A percentile compares a stretch with the other conserved stretches of the same genome.
phyloP scores from a whole-genome alignment of 495 filamentous ascomycete genomes.

The Hyaloscypha hepaticicola region DNA sequence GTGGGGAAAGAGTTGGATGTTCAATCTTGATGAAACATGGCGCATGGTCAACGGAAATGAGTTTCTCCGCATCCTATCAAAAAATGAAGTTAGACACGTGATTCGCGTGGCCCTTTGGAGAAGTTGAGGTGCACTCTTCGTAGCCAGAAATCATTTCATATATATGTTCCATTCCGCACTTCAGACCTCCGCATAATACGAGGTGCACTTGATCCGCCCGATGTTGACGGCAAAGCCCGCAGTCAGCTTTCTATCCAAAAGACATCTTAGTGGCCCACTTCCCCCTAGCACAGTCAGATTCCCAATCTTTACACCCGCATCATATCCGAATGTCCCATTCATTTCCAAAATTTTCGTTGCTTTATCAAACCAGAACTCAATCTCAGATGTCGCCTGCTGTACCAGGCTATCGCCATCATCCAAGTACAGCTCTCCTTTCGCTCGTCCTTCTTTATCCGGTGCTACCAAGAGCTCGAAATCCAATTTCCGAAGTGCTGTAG shows the following conservation, averaged over 20 bases:
- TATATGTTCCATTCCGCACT: too few relatives aligned
- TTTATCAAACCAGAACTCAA: slow-evolving; percentile 52
- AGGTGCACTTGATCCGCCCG: not conserved
- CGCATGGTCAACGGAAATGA: not conserved
- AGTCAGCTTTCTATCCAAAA: not conserved
- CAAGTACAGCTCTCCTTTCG: slow-evolving; percentile 78
- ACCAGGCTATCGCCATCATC: slow-evolving; percentile 73
- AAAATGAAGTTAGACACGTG: too few relatives aligned
- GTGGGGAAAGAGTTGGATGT: not conserved
- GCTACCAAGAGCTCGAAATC: slow-evolving; percentile 87
- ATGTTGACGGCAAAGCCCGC: not conserved
- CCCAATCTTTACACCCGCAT: slow-evolving; percentile 6
- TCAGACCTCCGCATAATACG: not conserved
- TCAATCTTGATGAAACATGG: not conserved
- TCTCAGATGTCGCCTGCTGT: slow-evolving; percentile 44
- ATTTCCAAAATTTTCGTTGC: slow-evolving; percentile 31
- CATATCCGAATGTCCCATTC: slow-evolving; percentile 46
- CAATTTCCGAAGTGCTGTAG: slow-evolving; percentile 78
- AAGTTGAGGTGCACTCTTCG: too few relatives aligned
- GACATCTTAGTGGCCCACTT: not conserved
- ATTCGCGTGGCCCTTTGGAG: too few relatives aligned
- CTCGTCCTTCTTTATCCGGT: slow-evolving; percentile 62
- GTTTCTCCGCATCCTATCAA: not conserved
- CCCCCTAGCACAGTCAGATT: slow-evolving; percentile 3
- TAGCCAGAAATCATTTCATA: too few relatives aligned